phyloP scores from a whole-genome alignment of 2,329 filamentous ascomycete genomes.

The Neonectria ditissima region DNA sequence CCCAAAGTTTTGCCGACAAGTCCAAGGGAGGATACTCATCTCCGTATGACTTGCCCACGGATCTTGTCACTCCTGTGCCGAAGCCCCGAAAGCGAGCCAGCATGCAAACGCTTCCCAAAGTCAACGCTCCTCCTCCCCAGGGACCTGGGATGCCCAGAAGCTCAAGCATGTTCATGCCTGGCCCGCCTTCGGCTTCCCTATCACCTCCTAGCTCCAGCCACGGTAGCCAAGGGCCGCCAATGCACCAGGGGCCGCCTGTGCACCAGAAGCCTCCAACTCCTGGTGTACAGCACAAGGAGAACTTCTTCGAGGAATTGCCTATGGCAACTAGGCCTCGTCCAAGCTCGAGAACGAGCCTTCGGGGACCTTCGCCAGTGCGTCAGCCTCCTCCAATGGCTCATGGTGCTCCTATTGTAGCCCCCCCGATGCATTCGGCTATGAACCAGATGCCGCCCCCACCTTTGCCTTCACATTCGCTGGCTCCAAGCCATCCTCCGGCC shows the following conservation, averaged over 20 bases:
- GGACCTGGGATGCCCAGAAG: slow-evolving; percentile 67
- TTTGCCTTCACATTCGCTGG: slow-evolving; percentile 20
- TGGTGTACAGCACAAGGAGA: slow-evolving; percentile 57
- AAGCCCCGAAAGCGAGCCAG: slow-evolving; percentile 76
- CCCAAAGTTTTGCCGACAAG: slow-evolving; percentile 90
- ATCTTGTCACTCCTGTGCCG: slow-evolving; percentile 68
- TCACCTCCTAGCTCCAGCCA: slow-evolving; percentile 52
- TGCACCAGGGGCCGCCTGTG: slow-evolving; percentile 47
- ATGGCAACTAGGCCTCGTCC: slow-evolving; percentile 71
- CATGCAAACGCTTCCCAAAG: slow-evolving; percentile 65
- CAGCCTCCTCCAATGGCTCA: slow-evolving; percentile 45
- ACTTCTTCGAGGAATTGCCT: slow-evolving; percentile 85
- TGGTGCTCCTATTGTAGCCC: slow-evolving; percentile 39
- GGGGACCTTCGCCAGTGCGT: slow-evolving; percentile 57
- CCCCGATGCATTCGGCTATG: slow-evolving; percentile 39
- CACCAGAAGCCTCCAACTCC: slow-evolving; percentile 51
- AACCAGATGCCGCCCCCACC: slow-evolving; percentile 39
- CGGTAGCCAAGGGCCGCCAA: slow-evolving; percentile 37
- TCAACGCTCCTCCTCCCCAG: slow-evolving; percentile 55
- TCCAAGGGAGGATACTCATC: slow-evolving; percentile 92
- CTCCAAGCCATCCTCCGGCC: slow-evolving; percentile 28
- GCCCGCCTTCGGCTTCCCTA: slow-evolving; percentile 39
- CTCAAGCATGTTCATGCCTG: slow-evolving; percentile 65
- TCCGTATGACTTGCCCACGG: slow-evolving; percentile 94
- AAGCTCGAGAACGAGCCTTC: slow-evolving; percentile 64